These are phyloP conservation scores for Cicer bijugum DNA, from an alignment of 306 rosid genomes.

Conservation along the genomic window DNA sequence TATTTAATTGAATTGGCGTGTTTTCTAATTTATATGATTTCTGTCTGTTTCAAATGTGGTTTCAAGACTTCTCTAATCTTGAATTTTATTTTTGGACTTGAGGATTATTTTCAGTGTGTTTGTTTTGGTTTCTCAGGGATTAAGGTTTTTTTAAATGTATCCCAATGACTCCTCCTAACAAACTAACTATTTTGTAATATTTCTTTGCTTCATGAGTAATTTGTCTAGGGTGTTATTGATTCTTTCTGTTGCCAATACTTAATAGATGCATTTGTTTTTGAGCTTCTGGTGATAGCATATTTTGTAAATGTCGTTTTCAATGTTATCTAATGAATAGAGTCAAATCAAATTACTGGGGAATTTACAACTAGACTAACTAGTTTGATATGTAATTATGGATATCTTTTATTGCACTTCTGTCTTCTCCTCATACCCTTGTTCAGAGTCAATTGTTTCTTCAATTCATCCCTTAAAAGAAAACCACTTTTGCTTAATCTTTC, in stretches of 20 bases:
- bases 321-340: neutral
- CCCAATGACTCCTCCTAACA: neutral
- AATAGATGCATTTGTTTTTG: neutral
- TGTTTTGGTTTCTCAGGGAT: constrained; percentile 5
- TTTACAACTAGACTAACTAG: neutral
- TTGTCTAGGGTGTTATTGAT: constrained; percentile 5
- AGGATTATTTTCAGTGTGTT: neutral
- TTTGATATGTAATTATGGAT: neutral
- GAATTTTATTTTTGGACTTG: neutral
- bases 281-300: neutral
- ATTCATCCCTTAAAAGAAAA: neutral
- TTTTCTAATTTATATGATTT: neutral
- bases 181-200: constrained; percentile 15
- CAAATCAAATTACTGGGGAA: constrained; percentile 11
- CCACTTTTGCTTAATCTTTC: neutral
- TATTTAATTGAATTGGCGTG: constrained; percentile 25
- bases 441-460: neutral
- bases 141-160: neutral
- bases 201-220: constrained; percentile 25
- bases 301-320: neutral
- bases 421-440: neutral
- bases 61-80: constrained; percentile 12
- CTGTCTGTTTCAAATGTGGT: constrained; percentile 31
- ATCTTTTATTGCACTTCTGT: neutral
- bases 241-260: neutral